These are phyloP conservation scores for Saccharomycopsis guyanensis DNA, from an alignment of 805 yeast species.

Conservation along the genomic window DNA sequence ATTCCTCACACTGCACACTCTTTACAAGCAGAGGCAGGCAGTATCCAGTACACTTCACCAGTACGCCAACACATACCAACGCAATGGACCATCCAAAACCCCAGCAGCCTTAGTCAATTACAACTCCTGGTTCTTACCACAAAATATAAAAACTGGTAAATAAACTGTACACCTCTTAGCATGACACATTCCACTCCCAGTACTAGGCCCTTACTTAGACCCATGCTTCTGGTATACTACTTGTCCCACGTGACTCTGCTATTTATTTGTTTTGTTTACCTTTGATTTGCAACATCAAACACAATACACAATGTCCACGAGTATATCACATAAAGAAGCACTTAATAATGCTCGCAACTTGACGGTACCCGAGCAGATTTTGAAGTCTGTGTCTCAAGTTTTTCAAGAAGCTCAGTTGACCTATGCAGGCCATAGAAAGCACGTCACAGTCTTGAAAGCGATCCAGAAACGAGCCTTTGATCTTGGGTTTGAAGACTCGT, in stretches of 20 bases:
- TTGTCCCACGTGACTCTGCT: neutral
- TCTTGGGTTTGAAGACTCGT: slow-evolving; percentile 47
- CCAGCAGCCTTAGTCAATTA: too few species aligned
- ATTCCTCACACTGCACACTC: too few species aligned
- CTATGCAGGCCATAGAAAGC: slow-evolving; percentile 69
- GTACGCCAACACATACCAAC: too few species aligned
- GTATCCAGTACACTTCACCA: too few species aligned
- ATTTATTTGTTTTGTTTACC: neutral
- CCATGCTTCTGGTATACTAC: too few species aligned
- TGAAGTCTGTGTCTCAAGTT: slow-evolving; percentile 48
- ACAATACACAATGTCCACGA: slow-evolving; percentile 1
- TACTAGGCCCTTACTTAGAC: too few species aligned
- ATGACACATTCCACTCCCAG: too few species aligned
- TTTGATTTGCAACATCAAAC: neutral
- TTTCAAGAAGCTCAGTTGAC: slow-evolving; percentile 77
- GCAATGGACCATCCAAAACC: too few species aligned
- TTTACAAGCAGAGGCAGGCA: too few species aligned
- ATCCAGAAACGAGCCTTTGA: slow-evolving; percentile 49
- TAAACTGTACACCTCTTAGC: too few species aligned
- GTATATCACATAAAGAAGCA: slow-evolving; percentile 2
- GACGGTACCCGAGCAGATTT: slow-evolving; percentile 31
- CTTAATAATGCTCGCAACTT: slow-evolving; percentile 3
- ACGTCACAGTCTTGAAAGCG: slow-evolving; percentile 53
- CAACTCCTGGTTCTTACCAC: too few species aligned
- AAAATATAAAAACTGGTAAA: too few species aligned